phyloP scores from a whole-genome alignment of 2,329 filamentous ascomycete species.

The Daldinia eschscholtzii region DNA sequence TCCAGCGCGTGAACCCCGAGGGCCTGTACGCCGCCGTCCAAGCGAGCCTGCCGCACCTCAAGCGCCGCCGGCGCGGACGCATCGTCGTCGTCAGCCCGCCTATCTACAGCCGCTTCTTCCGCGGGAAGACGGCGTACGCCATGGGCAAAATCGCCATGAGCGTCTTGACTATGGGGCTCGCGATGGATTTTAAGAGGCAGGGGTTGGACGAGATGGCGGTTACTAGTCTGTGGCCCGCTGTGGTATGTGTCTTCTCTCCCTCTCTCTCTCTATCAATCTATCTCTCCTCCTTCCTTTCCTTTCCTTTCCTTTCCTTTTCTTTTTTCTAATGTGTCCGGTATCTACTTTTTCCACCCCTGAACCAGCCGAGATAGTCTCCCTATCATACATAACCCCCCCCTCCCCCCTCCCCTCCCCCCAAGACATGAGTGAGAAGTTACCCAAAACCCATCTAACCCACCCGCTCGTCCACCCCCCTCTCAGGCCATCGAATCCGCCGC shows the following conservation, averaged over 20 bases:
- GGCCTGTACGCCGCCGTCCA: constrained; percentile 81
- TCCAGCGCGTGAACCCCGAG: constrained; percentile 81
- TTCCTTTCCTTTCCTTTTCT: no score
- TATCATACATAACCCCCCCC: no score
- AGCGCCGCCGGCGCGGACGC: constrained; percentile 67
- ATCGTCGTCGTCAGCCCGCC: constrained; percentile 86
- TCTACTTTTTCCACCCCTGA: no score
- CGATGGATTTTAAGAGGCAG: constrained; percentile 82
- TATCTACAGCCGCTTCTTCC: constrained; percentile 87
- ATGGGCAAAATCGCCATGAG: constrained; percentile 85
- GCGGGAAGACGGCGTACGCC: constrained; percentile 88
- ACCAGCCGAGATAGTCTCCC: no score
- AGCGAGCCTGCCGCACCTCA: constrained; percentile 75
- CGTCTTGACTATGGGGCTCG: constrained; percentile 82
- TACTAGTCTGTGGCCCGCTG: constrained; percentile 85
- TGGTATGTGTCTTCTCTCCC: constrained; percentile 60
- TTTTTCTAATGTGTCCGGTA: no score
- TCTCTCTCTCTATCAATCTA: not conserved
- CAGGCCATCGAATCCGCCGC: constrained; percentile 80
- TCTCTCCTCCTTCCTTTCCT: not conserved
- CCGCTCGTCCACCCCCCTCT: no score
- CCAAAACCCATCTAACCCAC: no score
- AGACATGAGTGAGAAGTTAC: no score
- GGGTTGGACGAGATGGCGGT: constrained; percentile 77
- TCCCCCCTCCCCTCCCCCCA: no score